Conservation (phyloP, 2,329 filamentous ascomycete genomes). For the Sporothrix brasiliensis region DNA sequence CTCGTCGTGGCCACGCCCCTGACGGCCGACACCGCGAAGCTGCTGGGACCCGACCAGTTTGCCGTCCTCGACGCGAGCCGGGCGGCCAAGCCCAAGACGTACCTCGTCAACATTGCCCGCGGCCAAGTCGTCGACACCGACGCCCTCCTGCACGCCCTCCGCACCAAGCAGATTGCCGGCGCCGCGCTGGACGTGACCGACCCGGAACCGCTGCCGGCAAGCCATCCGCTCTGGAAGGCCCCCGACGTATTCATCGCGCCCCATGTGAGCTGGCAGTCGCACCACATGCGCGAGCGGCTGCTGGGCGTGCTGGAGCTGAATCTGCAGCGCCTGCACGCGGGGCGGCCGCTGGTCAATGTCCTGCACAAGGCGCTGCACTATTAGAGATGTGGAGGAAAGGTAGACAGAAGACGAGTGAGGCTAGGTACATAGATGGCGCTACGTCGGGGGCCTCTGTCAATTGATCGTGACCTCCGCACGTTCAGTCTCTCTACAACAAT, state of each 20-base stretch:
- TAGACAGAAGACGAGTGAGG: too few relatives aligned
- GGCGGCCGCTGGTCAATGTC: constrained; percentile 31
- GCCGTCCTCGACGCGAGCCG: constrained; percentile 44
- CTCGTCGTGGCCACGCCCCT: constrained; percentile 57
- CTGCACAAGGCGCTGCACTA: constrained; percentile 34
- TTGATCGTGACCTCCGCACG: too few relatives aligned
- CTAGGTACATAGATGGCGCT: too few relatives aligned
- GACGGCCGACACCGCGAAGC: constrained; percentile 50
- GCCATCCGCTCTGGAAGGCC: constrained; percentile 63
- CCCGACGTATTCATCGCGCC: constrained; percentile 59
- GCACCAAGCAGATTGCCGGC: constrained; percentile 45
- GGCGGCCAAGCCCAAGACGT: constrained; percentile 48
- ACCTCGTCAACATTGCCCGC: constrained; percentile 69
- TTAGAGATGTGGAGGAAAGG: background rate
- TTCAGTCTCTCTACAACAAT: too few relatives aligned
- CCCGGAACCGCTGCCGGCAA: constrained; percentile 64
- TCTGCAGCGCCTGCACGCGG: constrained; percentile 26
- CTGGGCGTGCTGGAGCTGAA: constrained; percentile 34
- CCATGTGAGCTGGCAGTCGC: constrained; percentile 37
- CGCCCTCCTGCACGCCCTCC: constrained; percentile 49
- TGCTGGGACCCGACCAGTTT: constrained; percentile 56
- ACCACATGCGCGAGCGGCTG: constrained; percentile 24
- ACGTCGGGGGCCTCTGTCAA: too few relatives aligned
- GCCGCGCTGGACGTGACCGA: constrained; percentile 69
- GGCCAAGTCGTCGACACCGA: constrained; percentile 55